Evolutionary conservation across 1,284 basidiomycete genomes (phyloP).

Genomic region (Leccinum pallidistipes): DNA sequence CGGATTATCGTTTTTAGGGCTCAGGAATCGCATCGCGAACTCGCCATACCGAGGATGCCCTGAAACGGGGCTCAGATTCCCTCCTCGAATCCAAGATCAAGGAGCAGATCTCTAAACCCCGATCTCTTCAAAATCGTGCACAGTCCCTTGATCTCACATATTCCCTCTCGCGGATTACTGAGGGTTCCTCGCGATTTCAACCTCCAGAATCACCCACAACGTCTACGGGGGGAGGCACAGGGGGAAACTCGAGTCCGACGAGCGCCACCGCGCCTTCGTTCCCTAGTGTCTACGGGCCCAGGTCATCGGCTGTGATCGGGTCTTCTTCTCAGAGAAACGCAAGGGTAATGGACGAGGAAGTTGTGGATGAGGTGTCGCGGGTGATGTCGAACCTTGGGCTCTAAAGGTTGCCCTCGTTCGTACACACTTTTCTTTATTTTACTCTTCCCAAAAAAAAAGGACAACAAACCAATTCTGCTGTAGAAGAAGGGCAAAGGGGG

Average conservation of each 20-base stretch:
- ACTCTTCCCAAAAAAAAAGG: conserved; percentile 12
- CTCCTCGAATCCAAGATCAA: conserved; percentile 85
- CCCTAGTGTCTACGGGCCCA: conserved; percentile 77
- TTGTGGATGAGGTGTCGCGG: conserved; percentile 70
- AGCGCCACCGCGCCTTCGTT: conserved; percentile 76
- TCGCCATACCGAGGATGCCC: conserved; percentile 67
- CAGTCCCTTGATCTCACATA: conserved; percentile 80
- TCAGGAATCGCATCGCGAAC: conserved; percentile 64
- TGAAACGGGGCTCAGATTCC: conserved; percentile 87
- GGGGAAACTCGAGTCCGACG: conserved; percentile 69
- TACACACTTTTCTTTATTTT: conserved; percentile 7
- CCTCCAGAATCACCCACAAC: conserved; percentile 77
- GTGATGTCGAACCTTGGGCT: conserved; percentile 78
- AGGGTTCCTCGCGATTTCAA: conserved; percentile 57
- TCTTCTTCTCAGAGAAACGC: conserved; percentile 47
- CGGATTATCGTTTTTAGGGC: conserved; percentile 42
- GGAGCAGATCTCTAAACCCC: conserved; percentile 72
- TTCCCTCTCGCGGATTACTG: conserved; percentile 74
- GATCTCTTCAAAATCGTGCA: conserved; percentile 74
- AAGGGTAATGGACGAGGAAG: conserved; percentile 56
- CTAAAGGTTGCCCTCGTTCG: conserved; percentile 39
- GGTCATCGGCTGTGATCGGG: conserved; percentile 49
- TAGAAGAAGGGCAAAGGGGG: conserved; percentile 12
- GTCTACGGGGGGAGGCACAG: conserved; percentile 64
- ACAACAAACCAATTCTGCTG: conserved; percentile 3